Evolutionary conservation across 2,329 filamentous ascomycete species (phyloP).

Genomic region (Alternaria incomplexa): DNA sequence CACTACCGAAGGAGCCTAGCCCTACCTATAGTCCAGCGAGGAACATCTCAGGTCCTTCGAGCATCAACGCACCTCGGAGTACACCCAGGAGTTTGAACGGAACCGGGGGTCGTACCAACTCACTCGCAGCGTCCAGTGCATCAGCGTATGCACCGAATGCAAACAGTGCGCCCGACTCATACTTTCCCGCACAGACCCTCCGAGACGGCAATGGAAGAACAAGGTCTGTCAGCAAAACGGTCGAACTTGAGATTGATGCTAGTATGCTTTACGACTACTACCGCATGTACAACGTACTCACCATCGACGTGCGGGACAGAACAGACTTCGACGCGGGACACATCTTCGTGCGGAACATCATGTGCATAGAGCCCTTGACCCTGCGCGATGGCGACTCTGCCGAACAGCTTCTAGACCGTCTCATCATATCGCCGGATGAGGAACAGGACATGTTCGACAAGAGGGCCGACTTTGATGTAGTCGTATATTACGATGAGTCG

Average conservation of each 20-base stretch:
- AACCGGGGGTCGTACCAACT: constrained; percentile 60
- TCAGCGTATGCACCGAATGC: constrained; percentile 46
- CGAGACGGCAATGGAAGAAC: constrained; percentile 31
- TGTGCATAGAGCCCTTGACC: constrained; percentile 88
- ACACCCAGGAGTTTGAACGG: constrained; percentile 69
- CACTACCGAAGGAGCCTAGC: constrained; percentile 72
- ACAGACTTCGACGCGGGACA: constrained; percentile 87
- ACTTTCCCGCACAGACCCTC: constrained; percentile 46
- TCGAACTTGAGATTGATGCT: constrained; percentile 68
- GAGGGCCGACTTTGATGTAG: constrained; percentile 77
- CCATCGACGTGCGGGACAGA: constrained; percentile 85
- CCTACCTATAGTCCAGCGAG: constrained; percentile 80
- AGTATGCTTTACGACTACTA: constrained; percentile 76
- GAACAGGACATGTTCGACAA: constrained; percentile 79
- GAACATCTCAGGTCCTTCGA: constrained; percentile 70
- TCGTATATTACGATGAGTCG: constrained; percentile 87
- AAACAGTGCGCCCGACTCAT: constrained; percentile 48
- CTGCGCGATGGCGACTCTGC: constrained; percentile 71
- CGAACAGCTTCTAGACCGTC: constrained; percentile 69
- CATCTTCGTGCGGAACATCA: constrained; percentile 80
- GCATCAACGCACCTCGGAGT: constrained; percentile 69
- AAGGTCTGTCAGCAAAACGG: constrained; percentile 58
- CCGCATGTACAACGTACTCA: constrained; percentile 69
- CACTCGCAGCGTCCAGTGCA: constrained; percentile 52
- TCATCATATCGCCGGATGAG: constrained; percentile 73